Evolutionary conservation across 345 rosid species (phyloP).

Genomic region (Hevea brasiliensis): DNA sequence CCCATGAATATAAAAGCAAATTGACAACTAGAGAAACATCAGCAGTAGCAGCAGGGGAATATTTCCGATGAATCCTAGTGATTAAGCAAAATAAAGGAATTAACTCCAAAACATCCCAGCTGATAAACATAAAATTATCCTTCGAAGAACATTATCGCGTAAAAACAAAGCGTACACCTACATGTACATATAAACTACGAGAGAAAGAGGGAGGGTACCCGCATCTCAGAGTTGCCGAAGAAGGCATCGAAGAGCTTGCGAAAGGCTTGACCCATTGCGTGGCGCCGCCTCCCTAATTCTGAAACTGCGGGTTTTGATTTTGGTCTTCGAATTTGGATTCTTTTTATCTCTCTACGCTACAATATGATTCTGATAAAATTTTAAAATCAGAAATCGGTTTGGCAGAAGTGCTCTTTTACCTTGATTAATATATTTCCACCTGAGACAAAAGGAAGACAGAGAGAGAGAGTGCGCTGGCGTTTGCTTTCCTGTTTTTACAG

Average conservation of each 20-base stretch:
- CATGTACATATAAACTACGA: not conserved
- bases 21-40: not conserved
- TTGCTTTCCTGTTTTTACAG: too few relatives aligned
- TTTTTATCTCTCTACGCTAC: not conserved
- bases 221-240: conserved; percentile 91
- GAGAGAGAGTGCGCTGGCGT: too few relatives aligned
- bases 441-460: too few relatives aligned
- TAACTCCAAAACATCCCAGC: not conserved
- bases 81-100: not conserved
- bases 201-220: conserved; percentile 47
- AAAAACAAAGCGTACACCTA: not conserved
- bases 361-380: too few relatives aligned
- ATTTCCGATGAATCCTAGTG: not conserved
- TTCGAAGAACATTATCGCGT: not conserved
- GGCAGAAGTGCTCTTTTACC: too few relatives aligned
- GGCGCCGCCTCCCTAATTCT: not conserved
- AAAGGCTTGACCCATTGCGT: conserved; percentile 77
- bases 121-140: not conserved
- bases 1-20: not conserved
- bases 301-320: not conserved
- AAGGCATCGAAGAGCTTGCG: conserved; percentile 85
- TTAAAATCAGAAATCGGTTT: too few relatives aligned
- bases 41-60: not conserved
- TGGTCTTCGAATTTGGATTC: not conserved
- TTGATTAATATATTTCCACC: too few relatives aligned